A percentile compares a stretch with the other conserved stretches of the same genome.
Conservation (phyloP, 2,329 filamentous ascomycete species). For the Fusarium sp. region DNA sequence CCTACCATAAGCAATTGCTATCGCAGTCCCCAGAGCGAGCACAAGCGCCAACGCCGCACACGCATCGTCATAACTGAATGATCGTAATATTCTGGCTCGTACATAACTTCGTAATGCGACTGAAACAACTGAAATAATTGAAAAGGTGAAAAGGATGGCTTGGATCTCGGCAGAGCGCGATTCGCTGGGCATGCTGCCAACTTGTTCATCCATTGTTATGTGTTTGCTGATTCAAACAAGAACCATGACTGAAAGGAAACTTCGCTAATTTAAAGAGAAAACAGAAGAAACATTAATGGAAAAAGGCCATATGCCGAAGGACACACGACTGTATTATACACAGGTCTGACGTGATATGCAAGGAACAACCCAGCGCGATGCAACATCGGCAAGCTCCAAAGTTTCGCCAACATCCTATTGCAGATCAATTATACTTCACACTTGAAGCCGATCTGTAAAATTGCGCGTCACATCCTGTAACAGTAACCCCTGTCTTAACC, state of each 20-base stretch:
- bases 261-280: background rate
- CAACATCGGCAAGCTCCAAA: background rate
- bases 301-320: no score
- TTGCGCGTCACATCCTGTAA: background rate
- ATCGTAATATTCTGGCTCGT: slow-evolving; percentile 1
- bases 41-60: slow-evolving; percentile 15
- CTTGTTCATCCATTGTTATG: background rate
- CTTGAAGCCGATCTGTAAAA: background rate
- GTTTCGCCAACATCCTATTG: background rate
- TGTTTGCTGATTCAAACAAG: background rate
- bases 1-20: slow-evolving; percentile 21
- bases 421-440: background rate
- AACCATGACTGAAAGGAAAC: background rate
- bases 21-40: background rate
- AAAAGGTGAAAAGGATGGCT: slow-evolving; percentile 7
- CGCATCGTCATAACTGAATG: slow-evolving; percentile 24
- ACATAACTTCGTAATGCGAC: slow-evolving; percentile 14
- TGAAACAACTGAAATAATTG: slow-evolving; percentile 2
- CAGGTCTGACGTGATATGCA: background rate
- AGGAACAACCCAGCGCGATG: background rate
- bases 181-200: background rate
- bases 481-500: background rate
- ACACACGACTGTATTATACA: no score
- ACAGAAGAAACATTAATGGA: no score
- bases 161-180: slow-evolving; percentile 20